phyloP scores from a whole-genome alignment of 1,139 yeast genomes.

The Torulaspora globosa region DNA sequence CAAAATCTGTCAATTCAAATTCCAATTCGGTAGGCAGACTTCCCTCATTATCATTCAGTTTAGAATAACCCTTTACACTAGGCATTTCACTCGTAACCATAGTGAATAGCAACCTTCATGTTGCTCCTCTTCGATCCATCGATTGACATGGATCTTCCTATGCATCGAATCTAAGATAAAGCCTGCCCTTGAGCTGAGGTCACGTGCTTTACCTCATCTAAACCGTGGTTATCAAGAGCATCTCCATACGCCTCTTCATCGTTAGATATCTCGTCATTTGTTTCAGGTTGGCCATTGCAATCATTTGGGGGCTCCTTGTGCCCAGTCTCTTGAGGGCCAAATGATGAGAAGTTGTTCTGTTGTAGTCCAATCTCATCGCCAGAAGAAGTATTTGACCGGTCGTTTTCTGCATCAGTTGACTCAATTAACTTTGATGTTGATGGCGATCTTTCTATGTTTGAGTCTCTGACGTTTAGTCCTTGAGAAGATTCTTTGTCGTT shows the following conservation, averaged over 20 bases:
- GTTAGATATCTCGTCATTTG: slow-evolving; percentile 9
- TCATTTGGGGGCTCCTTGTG: neutral
- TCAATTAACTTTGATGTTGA: neutral
- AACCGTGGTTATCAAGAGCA: slow-evolving; percentile 15
- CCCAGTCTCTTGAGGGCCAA: neutral
- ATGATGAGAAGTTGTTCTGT: neutral
- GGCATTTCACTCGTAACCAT: neutral
- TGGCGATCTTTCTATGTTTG: neutral
- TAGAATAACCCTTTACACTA: neutral
- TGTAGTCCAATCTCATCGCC: neutral
- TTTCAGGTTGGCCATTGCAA: neutral
- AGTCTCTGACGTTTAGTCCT: neutral
- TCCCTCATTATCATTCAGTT: neutral
- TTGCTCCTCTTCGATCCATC: neutral
- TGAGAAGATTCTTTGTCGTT: neutral
- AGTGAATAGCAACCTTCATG: neutral
- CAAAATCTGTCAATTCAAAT: slow-evolving; percentile 12
- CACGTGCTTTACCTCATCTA: neutral
- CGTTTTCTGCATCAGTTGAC: neutral
- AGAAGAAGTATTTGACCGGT: neutral
- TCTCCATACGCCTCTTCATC: slow-evolving; percentile 17
- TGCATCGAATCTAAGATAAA: neutral
- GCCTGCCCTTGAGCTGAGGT: neutral
- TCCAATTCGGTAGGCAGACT: slow-evolving; percentile 5
- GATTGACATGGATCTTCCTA: neutral